A percentile compares a stretch with the other conserved stretches of the same genome.
Evolutionary conservation across 2,329 filamentous ascomycete species (phyloP).

Genomic region (Pestalotiopsis sp.): DNA sequence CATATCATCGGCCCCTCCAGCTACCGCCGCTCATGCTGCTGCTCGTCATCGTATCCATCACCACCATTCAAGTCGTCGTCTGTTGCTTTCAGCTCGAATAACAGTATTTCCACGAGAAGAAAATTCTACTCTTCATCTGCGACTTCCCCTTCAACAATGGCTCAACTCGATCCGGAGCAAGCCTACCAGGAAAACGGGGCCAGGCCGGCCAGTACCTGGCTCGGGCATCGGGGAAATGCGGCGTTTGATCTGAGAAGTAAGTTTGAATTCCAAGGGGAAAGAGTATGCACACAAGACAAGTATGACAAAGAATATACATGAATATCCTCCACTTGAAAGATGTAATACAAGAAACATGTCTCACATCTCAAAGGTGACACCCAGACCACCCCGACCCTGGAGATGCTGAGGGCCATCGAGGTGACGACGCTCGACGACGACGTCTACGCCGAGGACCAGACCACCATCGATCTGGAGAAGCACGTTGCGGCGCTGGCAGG

Average conservation of each 20-base stretch:
- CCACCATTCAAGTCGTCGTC: not conserved
- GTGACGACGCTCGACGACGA: conserved; percentile 74
- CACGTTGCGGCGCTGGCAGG: conserved; percentile 65
- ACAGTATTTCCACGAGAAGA: not conserved
- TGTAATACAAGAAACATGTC: not conserved
- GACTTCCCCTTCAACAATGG: not conserved
- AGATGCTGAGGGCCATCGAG: conserved; percentile 72
- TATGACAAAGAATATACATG: too few relatives aligned
- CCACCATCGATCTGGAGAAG: conserved; percentile 65
- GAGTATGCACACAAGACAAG: not conserved
- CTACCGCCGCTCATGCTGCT: not conserved
- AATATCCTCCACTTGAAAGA: not conserved
- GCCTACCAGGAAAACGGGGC: conserved; percentile 1
- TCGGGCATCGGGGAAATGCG: conserved; percentile 29
- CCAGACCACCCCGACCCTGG: conserved; percentile 66
- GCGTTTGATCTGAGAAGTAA: conserved; percentile 32
- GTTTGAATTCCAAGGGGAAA: conserved; percentile 10
- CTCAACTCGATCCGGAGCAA: conserved; percentile 8
- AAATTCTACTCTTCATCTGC: not conserved
- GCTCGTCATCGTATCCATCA: not conserved
- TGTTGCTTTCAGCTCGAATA: not conserved
- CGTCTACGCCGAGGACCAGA: conserved; percentile 70
- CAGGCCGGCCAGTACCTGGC: conserved; percentile 22
- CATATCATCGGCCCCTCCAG: not conserved
- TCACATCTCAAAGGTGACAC: conserved; percentile 53